These are phyloP conservation scores for Colletotrichum tofieldiae DNA, from an alignment of 2,329 filamentous ascomycete genomes.

Conservation along the genomic window DNA sequence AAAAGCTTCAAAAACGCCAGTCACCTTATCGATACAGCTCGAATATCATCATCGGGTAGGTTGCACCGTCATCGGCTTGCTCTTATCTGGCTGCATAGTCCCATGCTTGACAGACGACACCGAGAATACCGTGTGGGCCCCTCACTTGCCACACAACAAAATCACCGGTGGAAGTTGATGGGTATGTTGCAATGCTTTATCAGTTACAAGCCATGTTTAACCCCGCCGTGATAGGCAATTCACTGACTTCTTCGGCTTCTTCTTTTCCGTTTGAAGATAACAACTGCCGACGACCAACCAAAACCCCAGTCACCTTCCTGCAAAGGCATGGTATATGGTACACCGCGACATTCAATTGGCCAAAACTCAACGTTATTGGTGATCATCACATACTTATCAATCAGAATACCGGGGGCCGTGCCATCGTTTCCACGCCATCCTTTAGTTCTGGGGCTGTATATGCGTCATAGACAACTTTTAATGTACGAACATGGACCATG, in stretches of 20 bases:
- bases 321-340: constrained; percentile 7
- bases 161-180: not conserved
- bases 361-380: not conserved
- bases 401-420: not conserved
- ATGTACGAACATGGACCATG: not conserved
- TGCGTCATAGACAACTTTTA: constrained; percentile 18
- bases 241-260: constrained; percentile 21
- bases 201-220: not conserved
- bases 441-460: not conserved
- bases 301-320: constrained; percentile 25
- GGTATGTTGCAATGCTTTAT: no score
- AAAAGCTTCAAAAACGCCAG: not conserved
- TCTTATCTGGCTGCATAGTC: not conserved
- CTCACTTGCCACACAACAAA: not conserved
- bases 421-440: not conserved
- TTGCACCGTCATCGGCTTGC: not conserved
- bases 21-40: not conserved
- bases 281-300: constrained; percentile 21
- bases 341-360: constrained; percentile 9
- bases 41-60: not conserved
- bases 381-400: constrained; percentile 30
- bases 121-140: not conserved
- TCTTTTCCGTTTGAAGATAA: constrained; percentile 35
- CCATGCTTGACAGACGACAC: not conserved
- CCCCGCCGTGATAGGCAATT: not conserved